Evolutionary conservation across 495 filamentous ascomycete species (phyloP).

Genomic region (Trichoderma reesei): DNA sequence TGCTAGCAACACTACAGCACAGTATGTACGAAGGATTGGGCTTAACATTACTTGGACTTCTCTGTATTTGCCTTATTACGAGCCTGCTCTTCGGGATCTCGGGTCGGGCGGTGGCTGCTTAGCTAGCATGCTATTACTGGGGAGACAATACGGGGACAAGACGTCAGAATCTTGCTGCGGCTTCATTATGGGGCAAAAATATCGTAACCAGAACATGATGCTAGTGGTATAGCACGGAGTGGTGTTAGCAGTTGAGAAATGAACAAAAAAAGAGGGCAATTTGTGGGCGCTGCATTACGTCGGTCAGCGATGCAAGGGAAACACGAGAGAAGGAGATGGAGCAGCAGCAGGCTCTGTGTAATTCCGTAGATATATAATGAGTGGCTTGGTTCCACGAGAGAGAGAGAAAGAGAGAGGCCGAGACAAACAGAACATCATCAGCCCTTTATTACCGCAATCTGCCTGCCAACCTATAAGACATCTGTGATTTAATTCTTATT

Average conservation of each 20-base stretch:
- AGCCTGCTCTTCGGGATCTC: no score
- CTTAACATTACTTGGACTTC: no score
- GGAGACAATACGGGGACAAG: not conserved
- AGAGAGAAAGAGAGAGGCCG: not conserved
- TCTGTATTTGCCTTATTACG: no score
- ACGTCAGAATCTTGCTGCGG: slow-evolving; percentile 1
- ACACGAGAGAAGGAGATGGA: not conserved
- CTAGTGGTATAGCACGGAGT: not conserved
- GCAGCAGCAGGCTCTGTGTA: not conserved
- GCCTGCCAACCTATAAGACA: not conserved
- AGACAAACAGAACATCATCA: not conserved
- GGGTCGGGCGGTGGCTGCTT: not conserved
- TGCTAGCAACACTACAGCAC: no score
- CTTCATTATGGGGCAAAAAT: not conserved
- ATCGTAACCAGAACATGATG: no score
- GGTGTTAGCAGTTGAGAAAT: not conserved
- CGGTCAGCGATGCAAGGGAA: not conserved
- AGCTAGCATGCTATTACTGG: not conserved
- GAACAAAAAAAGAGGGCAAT: not conserved
- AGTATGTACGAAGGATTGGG: no score
- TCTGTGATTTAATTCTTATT: not conserved
- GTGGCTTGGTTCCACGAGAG: not conserved
- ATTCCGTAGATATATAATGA: not conserved
- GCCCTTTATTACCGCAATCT: not conserved
- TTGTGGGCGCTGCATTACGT: slow-evolving; percentile 4